Base-by-base conservation (phyloP, 257 asterid genomes). In the Capsicum pubescens region DNA sequence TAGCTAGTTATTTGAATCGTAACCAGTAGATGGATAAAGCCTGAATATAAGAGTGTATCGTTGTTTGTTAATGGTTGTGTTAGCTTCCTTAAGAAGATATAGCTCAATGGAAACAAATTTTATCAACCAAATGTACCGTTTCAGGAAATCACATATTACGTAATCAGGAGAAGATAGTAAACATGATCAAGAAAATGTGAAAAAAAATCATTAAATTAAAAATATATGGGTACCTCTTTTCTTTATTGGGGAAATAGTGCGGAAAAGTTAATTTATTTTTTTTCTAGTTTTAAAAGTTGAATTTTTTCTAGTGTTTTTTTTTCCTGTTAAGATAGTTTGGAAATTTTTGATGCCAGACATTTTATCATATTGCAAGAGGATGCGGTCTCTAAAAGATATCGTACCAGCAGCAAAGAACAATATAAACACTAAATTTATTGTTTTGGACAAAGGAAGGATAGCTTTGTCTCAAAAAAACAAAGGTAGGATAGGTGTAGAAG, bases 391-490 rank as follows among this genome's bases (percentile, higher is more conserved):
- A 14, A 90, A 67, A 77, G 84, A 84, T 88, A 87, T 95, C 21
- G 87, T 67, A 6, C 97, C 97, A n/a, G 93, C 95, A 0, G 95
- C 97, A 5, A 89, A 81, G 61, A 94, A 91, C 92, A 91, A 91
- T 80, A 87, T 91, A 56, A 89, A 88, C 87, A 58, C 87, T 74
- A 80, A 83, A 81, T 91, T 92, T 92, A 91, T 93, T 70, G 83
- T 92, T 15, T 82, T 95, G 69, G 98, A 95, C 70, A 93, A 95
- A 90, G 96, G 88, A 12, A 87, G 64, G 15, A 86, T 77, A n/a
- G 46, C n/a, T 74, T 12, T 36, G 39, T 36, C 39, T 36, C 39
- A 36, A 36, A 36, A 36, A 1, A 36, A 95, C 70, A 93, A 95
- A 90, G 96, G 88, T 10, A 87, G 64, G 15, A 86, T 77, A n/a